These are phyloP conservation scores for Penicillium griseofulvum DNA, from an alignment of 2,329 filamentous ascomycete species.

Conservation along the genomic window DNA sequence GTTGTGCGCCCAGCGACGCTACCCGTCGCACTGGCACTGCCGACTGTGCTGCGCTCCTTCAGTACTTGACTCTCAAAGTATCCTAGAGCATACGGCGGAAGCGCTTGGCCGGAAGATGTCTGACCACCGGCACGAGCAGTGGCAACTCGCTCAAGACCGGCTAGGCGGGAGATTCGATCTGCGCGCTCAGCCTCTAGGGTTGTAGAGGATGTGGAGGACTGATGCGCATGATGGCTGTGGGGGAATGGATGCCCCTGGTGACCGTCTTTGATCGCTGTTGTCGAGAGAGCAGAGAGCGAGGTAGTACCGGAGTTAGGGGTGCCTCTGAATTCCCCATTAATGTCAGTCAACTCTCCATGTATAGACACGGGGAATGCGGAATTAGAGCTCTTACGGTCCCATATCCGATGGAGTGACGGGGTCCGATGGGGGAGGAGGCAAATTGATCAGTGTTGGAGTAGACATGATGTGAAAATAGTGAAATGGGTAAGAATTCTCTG, in stretches of 20 bases:
- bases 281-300: constrained; percentile 85
- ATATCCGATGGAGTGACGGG: constrained; percentile 85
- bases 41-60: constrained; percentile 83
- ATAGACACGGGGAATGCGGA: constrained; percentile 8
- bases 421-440: constrained; percentile 77
- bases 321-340: constrained; percentile 56
- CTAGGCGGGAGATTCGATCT: constrained; percentile 90
- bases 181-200: constrained; percentile 88
- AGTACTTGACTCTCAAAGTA: constrained; percentile 80
- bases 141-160: constrained; percentile 83
- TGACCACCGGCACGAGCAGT: constrained; percentile 61
- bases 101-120: constrained; percentile 34
- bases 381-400: constrained; percentile 63
- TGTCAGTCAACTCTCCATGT: constrained; percentile 16
- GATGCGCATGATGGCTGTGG: constrained; percentile 52
- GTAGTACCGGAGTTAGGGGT: constrained; percentile 92
- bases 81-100: constrained; percentile 52
- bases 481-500: neutral
- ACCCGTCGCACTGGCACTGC: constrained; percentile 78
- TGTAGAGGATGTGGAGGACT: constrained; percentile 59
- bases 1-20: constrained; percentile 68
- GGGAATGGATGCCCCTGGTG: constrained; percentile 76
- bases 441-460: constrained; percentile 72
- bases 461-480: constrained; percentile 24
- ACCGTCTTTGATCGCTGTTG: constrained; percentile 93